A percentile compares a stretch with the other conserved stretches of the same genome.
These are phyloP conservation scores for Euclidium syriacum DNA, from an alignment of 345 rosid genomes.

Conservation along the genomic window DNA sequence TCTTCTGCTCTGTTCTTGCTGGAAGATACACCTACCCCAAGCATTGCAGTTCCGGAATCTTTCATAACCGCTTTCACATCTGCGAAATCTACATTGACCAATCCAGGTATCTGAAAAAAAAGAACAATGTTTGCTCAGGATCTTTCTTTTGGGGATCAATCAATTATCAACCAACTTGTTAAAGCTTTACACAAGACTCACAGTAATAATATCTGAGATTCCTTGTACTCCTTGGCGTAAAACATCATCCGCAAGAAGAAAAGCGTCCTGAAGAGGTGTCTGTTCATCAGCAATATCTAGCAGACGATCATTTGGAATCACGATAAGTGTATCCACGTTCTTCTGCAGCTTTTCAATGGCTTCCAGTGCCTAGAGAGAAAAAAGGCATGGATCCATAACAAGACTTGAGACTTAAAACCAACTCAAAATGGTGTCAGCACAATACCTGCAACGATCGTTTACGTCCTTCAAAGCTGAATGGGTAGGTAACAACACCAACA, in stretches of 20 bases:
- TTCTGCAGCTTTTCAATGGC: conserved; percentile 92
- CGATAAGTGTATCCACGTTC: conserved; percentile 94
- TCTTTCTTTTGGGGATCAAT: not conserved
- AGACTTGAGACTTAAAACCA: not conserved
- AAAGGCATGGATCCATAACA: not conserved
- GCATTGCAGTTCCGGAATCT: conserved; percentile 98
- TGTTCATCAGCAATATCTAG: conserved; percentile 98
- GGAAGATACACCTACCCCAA: conserved; percentile 96
- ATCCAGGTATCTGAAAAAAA: conserved; percentile 79
- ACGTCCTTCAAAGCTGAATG: conserved; percentile 98
- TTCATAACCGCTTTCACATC: conserved; percentile 98
- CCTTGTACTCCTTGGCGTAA: conserved; percentile 99
- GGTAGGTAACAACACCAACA: conserved; percentile 98
- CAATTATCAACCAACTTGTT: conserved; percentile 7
- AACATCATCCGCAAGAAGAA: conserved; percentile 97
- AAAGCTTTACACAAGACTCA: conserved; percentile 33
- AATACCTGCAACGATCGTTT: conserved; percentile 84
- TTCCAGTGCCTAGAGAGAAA: conserved; percentile 71
- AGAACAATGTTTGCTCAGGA: conserved; percentile 1
- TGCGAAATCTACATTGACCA: conserved; percentile 96
- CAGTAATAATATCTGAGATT: conserved; percentile 94
- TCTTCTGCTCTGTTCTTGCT: conserved; percentile 99
- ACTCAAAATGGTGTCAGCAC: not conserved
- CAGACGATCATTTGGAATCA: conserved; percentile 94
- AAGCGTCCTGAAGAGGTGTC: conserved; percentile 95